phyloP scores from a whole-genome alignment of 305 asterid genomes.

The Fraxinus floribunda region DNA sequence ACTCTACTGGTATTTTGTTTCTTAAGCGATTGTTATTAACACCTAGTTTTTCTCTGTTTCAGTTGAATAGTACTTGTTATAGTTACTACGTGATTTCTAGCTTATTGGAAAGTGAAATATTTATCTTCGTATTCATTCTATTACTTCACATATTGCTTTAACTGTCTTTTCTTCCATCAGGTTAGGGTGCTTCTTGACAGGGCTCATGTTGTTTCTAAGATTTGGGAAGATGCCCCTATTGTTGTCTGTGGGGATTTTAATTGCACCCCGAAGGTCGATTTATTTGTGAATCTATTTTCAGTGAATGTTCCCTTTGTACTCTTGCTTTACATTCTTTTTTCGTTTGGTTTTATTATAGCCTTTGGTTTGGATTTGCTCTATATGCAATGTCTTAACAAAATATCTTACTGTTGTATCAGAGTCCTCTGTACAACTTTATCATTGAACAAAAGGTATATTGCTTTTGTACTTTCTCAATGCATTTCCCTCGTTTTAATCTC shows the following conservation, averaged over 20 bases:
- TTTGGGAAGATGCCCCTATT: constrained; percentile 90
- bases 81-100: background rate
- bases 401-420: constrained; percentile 52
- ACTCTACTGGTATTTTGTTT: background rate
- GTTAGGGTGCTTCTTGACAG: constrained; percentile 76
- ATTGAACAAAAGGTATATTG: constrained; percentile 61
- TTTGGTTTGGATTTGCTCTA: constrained; percentile 19
- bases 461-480: constrained; percentile 10
- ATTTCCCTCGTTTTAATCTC: constrained; percentile 21
- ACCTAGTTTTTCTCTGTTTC: background rate
- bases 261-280: constrained; percentile 83
- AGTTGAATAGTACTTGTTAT: background rate
- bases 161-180: constrained; percentile 43
- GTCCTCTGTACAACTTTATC: constrained; percentile 88
- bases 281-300: constrained; percentile 15
- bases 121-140: background rate
- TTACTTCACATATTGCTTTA: constrained; percentile 21
- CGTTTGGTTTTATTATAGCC: constrained; percentile 12
- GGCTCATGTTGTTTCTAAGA: constrained; percentile 82
- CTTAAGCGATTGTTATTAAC: background rate
- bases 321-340: constrained; percentile 18
- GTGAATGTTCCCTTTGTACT: constrained; percentile 8
- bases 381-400: constrained; percentile 19
- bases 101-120: background rate
- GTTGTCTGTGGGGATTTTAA: constrained; percentile 96